Evolutionary conservation across 805 yeast genomes (phyloP), one percentile per base, ranked within the genome.

Genomic region (Groenewaldozyma salmanticensis): DNA sequence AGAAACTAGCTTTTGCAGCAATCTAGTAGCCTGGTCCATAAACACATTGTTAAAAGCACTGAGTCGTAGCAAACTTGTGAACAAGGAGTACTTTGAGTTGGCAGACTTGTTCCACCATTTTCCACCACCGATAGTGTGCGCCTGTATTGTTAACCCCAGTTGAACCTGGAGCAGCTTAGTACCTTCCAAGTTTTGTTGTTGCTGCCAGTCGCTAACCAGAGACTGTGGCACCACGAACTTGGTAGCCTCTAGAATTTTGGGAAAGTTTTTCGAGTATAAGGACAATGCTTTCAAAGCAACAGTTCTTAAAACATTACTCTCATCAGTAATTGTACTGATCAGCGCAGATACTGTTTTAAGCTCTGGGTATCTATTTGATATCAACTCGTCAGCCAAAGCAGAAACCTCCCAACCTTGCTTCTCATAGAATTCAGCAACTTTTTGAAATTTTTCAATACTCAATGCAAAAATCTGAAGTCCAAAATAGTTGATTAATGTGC

Each of bases 51-150:
- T 49, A 3, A 52, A 44, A 1, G 68, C 59, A 1, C 74, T 73
- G 31, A 84, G 60, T 53, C 74, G 73, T 21, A 82, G 52, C 42
- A 86, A 62, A 4, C 75, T 72, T 0, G 88, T 77, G 58, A 85
- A 86, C 35, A 83, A 63, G 0, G 94, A 78, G 42, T 70, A 67
- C n/a, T 38, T 34, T 1, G 61, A 53, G 4, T 64, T 66, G 22
- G 54, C 49, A 2, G 68, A 45, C 21, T 71, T 63, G 54, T 74
- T 80, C 87, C 92, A 87, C 95, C 95, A 88, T 59, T 79, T 83
- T 24, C 77, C 68, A 38, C 72, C 75, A 3, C 71, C 59, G 11
- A 67, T 64, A 6, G 71, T 66, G 11, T 65, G 65, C 17, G 78
- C 74, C 47, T 77, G 84, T 9, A 80, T 62, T 44, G 77, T 78